Evolutionary conservation across 2,329 filamentous ascomycete genomes (phyloP), one percentile per base, ranked within the genome.

Genomic region (Colletotrichum tamarilloi): DNA sequence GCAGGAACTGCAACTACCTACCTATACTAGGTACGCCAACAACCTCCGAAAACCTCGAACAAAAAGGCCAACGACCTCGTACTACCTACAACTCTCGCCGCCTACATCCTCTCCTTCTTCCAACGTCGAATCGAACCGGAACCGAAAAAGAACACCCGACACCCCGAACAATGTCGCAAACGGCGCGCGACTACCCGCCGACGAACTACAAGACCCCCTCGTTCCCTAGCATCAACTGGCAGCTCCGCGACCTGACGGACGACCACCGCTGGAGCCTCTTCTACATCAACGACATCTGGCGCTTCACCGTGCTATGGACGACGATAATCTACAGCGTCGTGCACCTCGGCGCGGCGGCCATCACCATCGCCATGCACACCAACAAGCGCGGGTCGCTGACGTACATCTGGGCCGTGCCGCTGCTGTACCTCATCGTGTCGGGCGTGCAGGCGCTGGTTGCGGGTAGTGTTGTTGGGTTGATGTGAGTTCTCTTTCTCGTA

Each of bases 251-350:
- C 72, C 76, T 79, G 60, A 83, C 80, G 46, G 46, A 82, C 72
- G 84, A 88, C 57, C 83, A 82, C 74, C 76, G 73, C 62, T 88
- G 88, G 73, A 89, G 90, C 49, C 91, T 98, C 77, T 96, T 94
- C 85, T 88, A 93, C 78, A 87, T 94, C 3, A 81, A 83, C 73
- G 94, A 97, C 79, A 94, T 97, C 68, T 96, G 94, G 92, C 92
- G 93, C 76, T 98, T 97, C 82, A 98, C 95, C 1, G 84, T 97
- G 19, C 89, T 92, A 80, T 98, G 95, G 95, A 97, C 95, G 0
- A 83, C 97, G 49, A 90, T 97, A 35, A 90, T 95, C 76, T 96
- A 94, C 77, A 91, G 89, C 42, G 87, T 91, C 24, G 93, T 95
- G 75, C 94, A 98, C 81, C 78, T 95, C 22, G 87, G 91, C 42